Evolutionary conservation across 805 yeast genomes (phyloP), one percentile per base, ranked within the genome.

Genomic region (Cephaloascus albidus): DNA sequence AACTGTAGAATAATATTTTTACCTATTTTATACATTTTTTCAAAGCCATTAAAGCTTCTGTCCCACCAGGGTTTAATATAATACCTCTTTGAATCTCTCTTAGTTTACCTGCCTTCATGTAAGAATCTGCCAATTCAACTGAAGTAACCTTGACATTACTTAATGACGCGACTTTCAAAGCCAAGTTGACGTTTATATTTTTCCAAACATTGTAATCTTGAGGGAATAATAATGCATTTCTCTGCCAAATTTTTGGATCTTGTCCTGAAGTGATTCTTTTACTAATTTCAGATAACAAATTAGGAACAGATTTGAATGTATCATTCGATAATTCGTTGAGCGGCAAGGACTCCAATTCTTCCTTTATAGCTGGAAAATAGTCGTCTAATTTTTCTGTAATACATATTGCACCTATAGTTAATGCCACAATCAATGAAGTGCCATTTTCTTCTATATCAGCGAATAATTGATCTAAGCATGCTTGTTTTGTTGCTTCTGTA

Each of bases 381-480:
- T 74, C 81, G 4, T 65, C 62, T 40, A 73, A 61, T 36, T 77
- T 66, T 38, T 86, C 84, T 8, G 79, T 64, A 2, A 93, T 68
- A 0, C 85, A 69, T 18, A 90, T 77, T 0, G 94, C 88, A 3
- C 95, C 96, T 33, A 90, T 64, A 1, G 87, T 74, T 42, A 89
- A 58, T 0, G 85, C 80, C 2, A 85, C 76, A 18, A 76, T 51
- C 36, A 86, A 59, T 2, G 88, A 76, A 1, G 84, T 66, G 0
- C 95, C 96, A 41, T 72, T 57, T 3, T 61, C 65, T 43, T 74
- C 81, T 33, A 88, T 75, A 48, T 70, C 76, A 18, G 72, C 68
- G 48, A 84, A 81, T 35, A 90, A 59, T 55, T 87, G 95, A 49
- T 88, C 96, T 36, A 85, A 52, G 0, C 97, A 96, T 1, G 88